phyloP scores from a whole-genome alignment of 495 filamentous ascomycete genomes.

The Entonaema liquescens region DNA sequence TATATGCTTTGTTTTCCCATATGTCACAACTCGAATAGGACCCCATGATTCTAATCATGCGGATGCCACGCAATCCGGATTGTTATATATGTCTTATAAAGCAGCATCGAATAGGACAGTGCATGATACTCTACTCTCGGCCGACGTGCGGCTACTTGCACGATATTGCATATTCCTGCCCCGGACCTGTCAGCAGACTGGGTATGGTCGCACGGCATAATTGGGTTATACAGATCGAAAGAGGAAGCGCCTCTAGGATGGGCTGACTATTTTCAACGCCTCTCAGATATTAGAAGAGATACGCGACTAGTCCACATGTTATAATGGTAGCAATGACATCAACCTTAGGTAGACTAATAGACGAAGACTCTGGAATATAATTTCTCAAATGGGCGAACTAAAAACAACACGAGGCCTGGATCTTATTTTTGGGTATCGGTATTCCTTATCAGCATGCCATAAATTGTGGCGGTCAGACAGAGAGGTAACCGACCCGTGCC shows the following conservation, averaged over 20 bases:
- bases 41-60: neutral
- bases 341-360: neutral
- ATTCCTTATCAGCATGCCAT: neutral
- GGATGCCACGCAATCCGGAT: neutral
- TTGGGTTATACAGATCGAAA: neutral
- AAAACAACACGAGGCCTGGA: neutral
- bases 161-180: neutral
- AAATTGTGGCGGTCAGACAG: neutral
- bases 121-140: neutral
- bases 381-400: neutral
- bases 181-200: neutral
- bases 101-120: neutral
- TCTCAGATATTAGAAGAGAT: neutral
- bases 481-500: neutral
- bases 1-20: neutral
- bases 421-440: neutral
- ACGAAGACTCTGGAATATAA: neutral
- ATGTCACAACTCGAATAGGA: too few relatives aligned
- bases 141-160: neutral
- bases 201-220: neutral
- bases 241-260: neutral
- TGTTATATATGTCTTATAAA: neutral
- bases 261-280: neutral
- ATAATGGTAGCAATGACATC: neutral
- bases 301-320: neutral